A percentile compares a stretch with the other conserved stretches of the same genome.
phyloP scores from a whole-genome alignment of 352 stramenopile genomes.

The Phytophthora tubulina region DNA sequence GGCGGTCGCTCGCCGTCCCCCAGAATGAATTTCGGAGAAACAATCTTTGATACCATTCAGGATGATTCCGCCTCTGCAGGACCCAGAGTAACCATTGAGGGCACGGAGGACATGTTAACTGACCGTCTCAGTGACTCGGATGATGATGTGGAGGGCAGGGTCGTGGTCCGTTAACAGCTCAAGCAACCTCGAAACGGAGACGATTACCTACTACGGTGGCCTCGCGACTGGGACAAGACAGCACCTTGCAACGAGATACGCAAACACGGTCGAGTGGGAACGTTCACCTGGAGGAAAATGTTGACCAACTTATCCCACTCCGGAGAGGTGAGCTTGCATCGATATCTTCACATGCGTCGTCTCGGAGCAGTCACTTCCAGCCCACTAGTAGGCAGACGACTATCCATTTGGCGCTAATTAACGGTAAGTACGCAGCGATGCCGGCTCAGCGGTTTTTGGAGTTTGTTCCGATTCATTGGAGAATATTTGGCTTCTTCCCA shows the following conservation, averaged over 20 bases:
- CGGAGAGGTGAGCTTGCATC: too few species aligned
- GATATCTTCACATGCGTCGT: too few species aligned
- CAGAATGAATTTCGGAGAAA: background rate
- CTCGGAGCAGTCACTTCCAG: background rate
- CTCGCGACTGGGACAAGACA: too few species aligned
- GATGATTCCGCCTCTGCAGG: background rate
- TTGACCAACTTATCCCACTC: background rate
- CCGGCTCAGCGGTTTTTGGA: slow-evolving; percentile 21
- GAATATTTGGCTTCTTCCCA: slow-evolving; percentile 25
- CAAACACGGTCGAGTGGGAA: too few species aligned
- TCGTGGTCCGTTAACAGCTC: background rate
- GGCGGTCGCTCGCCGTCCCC: background rate
- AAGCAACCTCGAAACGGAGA: background rate
- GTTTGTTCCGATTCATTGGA: slow-evolving; percentile 23
- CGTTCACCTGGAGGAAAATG: too few species aligned
- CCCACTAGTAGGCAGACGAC: background rate
- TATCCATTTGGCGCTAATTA: background rate
- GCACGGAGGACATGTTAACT: background rate
- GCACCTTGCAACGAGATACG: too few species aligned
- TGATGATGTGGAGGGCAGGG: background rate
- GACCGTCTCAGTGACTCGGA: slow-evolving; percentile 10
- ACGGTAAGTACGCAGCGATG: slow-evolving; percentile 19
- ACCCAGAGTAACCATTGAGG: too few species aligned
- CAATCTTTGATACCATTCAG: background rate
- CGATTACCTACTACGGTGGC: too few species aligned